Evolutionary conservation across 345 rosid genomes (phyloP).

Genomic region (Mangifera indica): DNA sequence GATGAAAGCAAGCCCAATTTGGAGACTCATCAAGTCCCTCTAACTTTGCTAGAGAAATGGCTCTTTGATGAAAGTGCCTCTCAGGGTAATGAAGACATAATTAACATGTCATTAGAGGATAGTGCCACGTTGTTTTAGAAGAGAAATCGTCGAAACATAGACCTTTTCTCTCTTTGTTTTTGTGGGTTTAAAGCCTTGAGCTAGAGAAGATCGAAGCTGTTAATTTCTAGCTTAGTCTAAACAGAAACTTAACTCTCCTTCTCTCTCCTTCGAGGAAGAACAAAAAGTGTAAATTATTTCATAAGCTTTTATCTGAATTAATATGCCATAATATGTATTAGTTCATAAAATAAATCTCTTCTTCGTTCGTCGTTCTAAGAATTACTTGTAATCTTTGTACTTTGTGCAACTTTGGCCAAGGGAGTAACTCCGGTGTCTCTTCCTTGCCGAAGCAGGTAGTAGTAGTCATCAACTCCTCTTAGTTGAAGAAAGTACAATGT

Average conservation of each 20-base stretch:
- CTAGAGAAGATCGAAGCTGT: not conserved
- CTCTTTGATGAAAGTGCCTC: constrained; percentile 54
- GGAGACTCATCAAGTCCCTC: constrained; percentile 37
- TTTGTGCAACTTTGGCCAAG: not conserved
- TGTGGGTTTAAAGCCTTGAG: not conserved
- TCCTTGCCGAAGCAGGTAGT: not conserved
- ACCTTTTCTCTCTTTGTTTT: not conserved
- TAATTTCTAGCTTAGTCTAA: constrained; percentile 3
- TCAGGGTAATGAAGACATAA: constrained; percentile 42
- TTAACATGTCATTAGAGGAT: constrained; percentile 41
- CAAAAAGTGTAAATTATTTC: constrained; percentile 24
- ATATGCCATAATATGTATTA: not conserved
- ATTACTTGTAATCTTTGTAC: not conserved
- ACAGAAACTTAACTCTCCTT: not conserved
- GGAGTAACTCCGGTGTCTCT: not conserved
- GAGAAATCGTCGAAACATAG: not conserved
- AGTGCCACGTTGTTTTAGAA: constrained; percentile 30
- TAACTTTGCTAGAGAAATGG: constrained; percentile 68
- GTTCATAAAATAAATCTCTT: not conserved
- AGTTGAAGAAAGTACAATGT: not conserved
- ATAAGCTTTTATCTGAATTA: not conserved
- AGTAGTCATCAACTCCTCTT: not conserved
- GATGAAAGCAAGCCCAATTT: constrained; percentile 41
- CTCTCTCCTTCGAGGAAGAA: constrained; percentile 5
- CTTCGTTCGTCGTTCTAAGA: not conserved